Evolutionary conservation across 2,329 filamentous ascomycete species (phyloP).

Genomic region (Dothidotthia symphoricarpi): DNA sequence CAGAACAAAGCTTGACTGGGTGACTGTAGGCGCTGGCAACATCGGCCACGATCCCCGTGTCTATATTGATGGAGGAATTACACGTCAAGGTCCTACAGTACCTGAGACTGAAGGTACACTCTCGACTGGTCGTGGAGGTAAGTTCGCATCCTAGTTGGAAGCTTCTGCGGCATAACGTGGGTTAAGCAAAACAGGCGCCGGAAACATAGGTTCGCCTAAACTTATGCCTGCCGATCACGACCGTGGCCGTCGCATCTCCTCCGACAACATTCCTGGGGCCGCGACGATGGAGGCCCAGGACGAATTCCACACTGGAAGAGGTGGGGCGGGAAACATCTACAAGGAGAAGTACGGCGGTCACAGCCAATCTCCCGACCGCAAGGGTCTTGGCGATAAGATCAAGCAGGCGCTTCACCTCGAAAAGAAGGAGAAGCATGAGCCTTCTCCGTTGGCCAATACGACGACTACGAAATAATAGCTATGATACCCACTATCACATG

Average conservation of each 20-base stretch:
- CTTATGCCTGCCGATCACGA: slow-evolving; percentile 26
- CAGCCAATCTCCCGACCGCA: slow-evolving; percentile 36
- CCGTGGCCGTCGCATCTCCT: slow-evolving; percentile 26
- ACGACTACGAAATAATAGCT: slow-evolving; percentile 12
- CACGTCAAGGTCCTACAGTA: slow-evolving; percentile 47
- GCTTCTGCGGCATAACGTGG: too few relatives aligned
- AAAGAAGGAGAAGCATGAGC: slow-evolving; percentile 37
- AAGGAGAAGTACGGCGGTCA: slow-evolving; percentile 51
- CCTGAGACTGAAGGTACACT: slow-evolving; percentile 41
- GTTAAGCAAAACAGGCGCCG: slow-evolving; percentile 27
- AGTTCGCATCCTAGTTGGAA: too few relatives aligned
- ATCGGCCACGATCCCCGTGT: slow-evolving; percentile 53
- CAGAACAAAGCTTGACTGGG: slow-evolving; percentile 8
- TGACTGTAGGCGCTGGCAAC: slow-evolving; percentile 55
- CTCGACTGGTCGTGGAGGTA: slow-evolving; percentile 41
- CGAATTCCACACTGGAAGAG: slow-evolving; percentile 51
- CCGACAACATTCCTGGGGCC: slow-evolving; percentile 48
- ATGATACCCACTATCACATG: slow-evolving; percentile 19
- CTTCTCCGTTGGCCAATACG: slow-evolving; percentile 29
- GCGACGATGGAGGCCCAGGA: slow-evolving; percentile 41
- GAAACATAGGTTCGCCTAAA: slow-evolving; percentile 44
- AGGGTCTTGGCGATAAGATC: slow-evolving; percentile 46
- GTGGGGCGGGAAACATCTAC: slow-evolving; percentile 49
- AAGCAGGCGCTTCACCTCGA: slow-evolving; percentile 43
- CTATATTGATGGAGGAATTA: slow-evolving; percentile 49